phyloP scores from a whole-genome alignment of 2,329 filamentous ascomycete genomes.

The Grosmannia serpens region DNA sequence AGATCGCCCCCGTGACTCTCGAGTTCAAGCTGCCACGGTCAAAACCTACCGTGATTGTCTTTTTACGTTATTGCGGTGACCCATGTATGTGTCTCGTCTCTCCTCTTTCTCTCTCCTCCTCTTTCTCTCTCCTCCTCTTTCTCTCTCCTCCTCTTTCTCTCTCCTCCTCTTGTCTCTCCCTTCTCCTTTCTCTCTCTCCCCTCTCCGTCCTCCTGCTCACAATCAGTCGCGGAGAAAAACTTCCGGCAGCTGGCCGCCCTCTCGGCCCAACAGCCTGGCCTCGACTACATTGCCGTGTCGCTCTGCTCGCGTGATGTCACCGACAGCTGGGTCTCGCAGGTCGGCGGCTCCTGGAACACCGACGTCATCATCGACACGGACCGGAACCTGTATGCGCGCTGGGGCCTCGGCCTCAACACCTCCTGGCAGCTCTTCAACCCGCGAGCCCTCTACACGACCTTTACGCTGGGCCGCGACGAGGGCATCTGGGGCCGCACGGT shows the following conservation, averaged over 20 bases:
- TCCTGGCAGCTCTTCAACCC: constrained; percentile 54
- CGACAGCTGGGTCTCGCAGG: constrained; percentile 43
- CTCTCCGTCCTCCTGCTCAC: too few species aligned
- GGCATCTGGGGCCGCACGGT: constrained; percentile 55
- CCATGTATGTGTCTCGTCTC: constrained; percentile 43
- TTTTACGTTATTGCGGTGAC: constrained; percentile 63
- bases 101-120: not conserved
- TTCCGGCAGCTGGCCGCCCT: constrained; percentile 43
- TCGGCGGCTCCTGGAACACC: constrained; percentile 45
- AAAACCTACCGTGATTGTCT: constrained; percentile 51
- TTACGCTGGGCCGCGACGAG: constrained; percentile 47
- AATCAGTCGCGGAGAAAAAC: constrained; percentile 54
- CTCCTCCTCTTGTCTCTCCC: not conserved
- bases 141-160: not conserved
- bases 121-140: not conserved
- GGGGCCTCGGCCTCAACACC: constrained; percentile 51
- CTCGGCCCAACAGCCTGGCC: constrained; percentile 34
- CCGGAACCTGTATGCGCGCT: constrained; percentile 49
- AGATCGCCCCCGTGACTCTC: constrained; percentile 41
- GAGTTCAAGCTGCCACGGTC: constrained; percentile 39
- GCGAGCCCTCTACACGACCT: constrained; percentile 42
- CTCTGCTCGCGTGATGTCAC: constrained; percentile 44
- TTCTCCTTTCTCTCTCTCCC: not conserved
- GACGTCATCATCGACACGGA: constrained; percentile 46
- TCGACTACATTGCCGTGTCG: constrained; percentile 51